Base-by-base conservation (phyloP, 805 yeast genomes). In the Wickerhamomyces sydowiorum region DNA sequence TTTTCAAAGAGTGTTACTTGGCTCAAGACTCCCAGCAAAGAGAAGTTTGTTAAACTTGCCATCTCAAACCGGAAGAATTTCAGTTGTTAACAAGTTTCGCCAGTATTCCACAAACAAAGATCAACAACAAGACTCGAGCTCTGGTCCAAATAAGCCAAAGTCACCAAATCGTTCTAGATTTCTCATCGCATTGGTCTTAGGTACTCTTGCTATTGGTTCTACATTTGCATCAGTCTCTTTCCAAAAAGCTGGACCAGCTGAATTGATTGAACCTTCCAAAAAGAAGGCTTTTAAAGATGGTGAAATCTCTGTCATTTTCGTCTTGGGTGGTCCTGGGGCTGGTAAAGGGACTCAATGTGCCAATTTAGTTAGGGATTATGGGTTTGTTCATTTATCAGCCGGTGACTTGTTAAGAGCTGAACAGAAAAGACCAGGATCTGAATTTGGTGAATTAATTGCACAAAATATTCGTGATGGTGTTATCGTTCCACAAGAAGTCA, bases 331-430 rank as follows among this genome's bases (percentile, higher is more conserved):
- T 4, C 98, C 98, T 5, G 98, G 98, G 18, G 86, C 96, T 23
- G 98, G 99, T 35, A 93, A 93, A 61, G 98, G 99, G 43, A 91
- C 99, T 1, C 99, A 91, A 65, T 87, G 97, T 69, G 83, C 82
- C 25, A 86, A 79, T 57, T 72, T 91, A 43, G 97, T 91, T 35
- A 65, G 74, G 18, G 86, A 89, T 53, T 84, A 77, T 60, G 80
- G 82, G 15, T 93, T 90, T 62, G 82, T 84, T 25, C 99, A 91
- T 60, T 68, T 91, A 35, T 81, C 95, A 30, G 99, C 99, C n/a
- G 99, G 99, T 37, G 99, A 91, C 61, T 75, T 93, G 52, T 72
- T 91, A 52, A 78, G 99, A 56, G 96, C 89, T 9, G 99, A 91
- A 64, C 97, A 93, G 64, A 66, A 69, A 24, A 81, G 96, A 53